Evolutionary conservation across 441 rosid species (phyloP).

Genomic region (Mallotus repandus): DNA sequence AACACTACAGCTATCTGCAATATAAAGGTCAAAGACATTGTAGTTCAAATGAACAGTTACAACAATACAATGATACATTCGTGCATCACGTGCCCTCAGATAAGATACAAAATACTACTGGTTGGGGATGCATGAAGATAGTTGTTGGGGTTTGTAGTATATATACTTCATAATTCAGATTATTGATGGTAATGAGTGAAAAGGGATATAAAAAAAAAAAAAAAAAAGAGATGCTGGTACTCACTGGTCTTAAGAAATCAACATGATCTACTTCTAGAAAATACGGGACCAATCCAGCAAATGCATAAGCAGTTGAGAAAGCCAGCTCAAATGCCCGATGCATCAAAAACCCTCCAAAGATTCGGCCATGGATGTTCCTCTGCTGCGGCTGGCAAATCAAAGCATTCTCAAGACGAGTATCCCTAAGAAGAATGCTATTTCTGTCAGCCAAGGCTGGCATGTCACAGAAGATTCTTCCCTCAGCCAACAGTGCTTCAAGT

Average conservation of each 20-base stretch:
- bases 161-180: not conserved
- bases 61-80: too few species aligned
- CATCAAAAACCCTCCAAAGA: slow-evolving; percentile 80
- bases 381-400: slow-evolving; percentile 83
- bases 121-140: not conserved
- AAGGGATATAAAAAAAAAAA: slow-evolving; percentile 1
- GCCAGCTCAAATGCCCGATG: slow-evolving; percentile 82
- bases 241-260: slow-evolving; percentile 78
- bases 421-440: slow-evolving; percentile 74
- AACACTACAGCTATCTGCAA: not conserved
- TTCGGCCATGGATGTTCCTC: slow-evolving; percentile 77
- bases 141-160: not conserved
- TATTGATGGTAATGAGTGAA: not conserved
- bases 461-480: slow-evolving; percentile 77
- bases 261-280: slow-evolving; percentile 88
- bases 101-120: not conserved
- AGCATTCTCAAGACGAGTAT: slow-evolving; percentile 66
- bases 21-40: not conserved
- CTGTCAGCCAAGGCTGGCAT: slow-evolving; percentile 87
- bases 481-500: slow-evolving; percentile 51
- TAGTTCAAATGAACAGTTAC: not conserved
- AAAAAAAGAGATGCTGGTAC: slow-evolving; percentile 22
- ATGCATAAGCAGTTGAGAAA: slow-evolving; percentile 85
- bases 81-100: not conserved
- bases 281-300: slow-evolving; percentile 73